Evolutionary conservation across 2,329 filamentous ascomycete species (phyloP).

Genomic region (Rhexocercosporidium sp.): DNA sequence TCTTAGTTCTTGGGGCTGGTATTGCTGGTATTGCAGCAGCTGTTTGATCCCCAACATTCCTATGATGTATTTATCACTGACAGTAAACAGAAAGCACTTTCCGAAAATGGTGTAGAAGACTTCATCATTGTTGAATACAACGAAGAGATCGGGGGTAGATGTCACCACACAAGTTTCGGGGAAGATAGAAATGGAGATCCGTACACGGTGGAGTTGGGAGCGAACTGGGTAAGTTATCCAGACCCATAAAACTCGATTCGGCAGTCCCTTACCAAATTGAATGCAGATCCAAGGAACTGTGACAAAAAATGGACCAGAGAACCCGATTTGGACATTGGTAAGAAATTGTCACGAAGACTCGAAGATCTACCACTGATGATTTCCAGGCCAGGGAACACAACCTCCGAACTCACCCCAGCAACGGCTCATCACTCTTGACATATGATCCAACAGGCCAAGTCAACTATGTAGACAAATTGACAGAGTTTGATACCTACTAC

Average conservation of each 20-base stretch:
- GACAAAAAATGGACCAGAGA: constrained; percentile 49
- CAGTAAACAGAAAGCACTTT: constrained; percentile 55
- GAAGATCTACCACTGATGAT: constrained; percentile 39
- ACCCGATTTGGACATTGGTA: constrained; percentile 66
- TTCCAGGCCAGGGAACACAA: constrained; percentile 54
- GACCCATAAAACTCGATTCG: background rate
- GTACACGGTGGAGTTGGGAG: constrained; percentile 63
- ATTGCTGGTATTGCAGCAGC: constrained; percentile 68
- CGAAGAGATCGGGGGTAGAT: constrained; percentile 65
- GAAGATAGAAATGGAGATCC: constrained; percentile 47
- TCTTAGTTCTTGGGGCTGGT: constrained; percentile 59
- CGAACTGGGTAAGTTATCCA: constrained; percentile 64
- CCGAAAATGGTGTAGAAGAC: constrained; percentile 64
- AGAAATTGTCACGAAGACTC: background rate
- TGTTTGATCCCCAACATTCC: background rate
- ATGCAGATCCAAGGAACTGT: constrained; percentile 10
- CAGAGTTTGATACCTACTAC: constrained; percentile 55
- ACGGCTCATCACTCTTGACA: constrained; percentile 62
- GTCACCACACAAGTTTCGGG: constrained; percentile 53
- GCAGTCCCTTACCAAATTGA: too few relatives aligned
- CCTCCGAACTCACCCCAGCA: constrained; percentile 60
- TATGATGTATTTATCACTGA: background rate
- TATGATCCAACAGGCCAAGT: constrained; percentile 62
- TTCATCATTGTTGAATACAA: constrained; percentile 71
- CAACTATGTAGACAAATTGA: constrained; percentile 57